Evolutionary conservation across 2,329 filamentous ascomycete species (phyloP), one percentile per base, ranked within the genome.

Genomic region (Sporothrix globosa): DNA sequence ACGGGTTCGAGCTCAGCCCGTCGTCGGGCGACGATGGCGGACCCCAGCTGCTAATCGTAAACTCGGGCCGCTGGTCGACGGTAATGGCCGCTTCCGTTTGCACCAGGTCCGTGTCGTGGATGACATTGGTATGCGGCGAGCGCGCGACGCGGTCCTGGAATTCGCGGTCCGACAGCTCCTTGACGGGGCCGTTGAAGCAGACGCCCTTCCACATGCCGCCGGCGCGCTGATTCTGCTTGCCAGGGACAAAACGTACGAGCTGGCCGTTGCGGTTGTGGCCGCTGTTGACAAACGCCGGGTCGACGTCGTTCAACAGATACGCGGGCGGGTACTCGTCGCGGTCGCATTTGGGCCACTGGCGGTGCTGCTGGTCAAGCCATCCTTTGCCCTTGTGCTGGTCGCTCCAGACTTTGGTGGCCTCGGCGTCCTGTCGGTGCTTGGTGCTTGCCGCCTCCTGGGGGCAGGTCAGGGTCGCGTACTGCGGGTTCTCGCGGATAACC

Each of bases 191-290:
- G 27, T 46, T 76, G 65, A 72, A 73, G 50, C 71, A 72, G 10
- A 44, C 87, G 44, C 67, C 69, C 60, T 54, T 61, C 72, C 70
- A 73, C 67, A 71, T 65, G 1, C 52, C 39, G 21, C 69, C 69
- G 44, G 67, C 72, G 4, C 44, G 50, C 39, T 58, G 46, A 34
- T 72, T 72, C 6, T 73, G 52, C 14, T 11, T 52, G 41, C 61
- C 54, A 6, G 71, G 67, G 19, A 73, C 13, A 50, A 65, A 73
- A 2, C 72, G 72, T 24, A 72, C 54, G 24, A 71, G 66, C 69
- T 73, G 70, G 66, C 72, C 70, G 24, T 17, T 34, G 7, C 63
- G 61, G 50, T 71, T 50, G 30, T 68, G 34, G 4, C 72, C 72
- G 4, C 68, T 39, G 10, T 72, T 66, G 17, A 63, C 5, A 24